A percentile compares a stretch with the other conserved stretches of the same genome.
phyloP scores from a whole-genome alignment of 192 early-diverging fungal species.

The Lunasporangiospora selenospora region DNA sequence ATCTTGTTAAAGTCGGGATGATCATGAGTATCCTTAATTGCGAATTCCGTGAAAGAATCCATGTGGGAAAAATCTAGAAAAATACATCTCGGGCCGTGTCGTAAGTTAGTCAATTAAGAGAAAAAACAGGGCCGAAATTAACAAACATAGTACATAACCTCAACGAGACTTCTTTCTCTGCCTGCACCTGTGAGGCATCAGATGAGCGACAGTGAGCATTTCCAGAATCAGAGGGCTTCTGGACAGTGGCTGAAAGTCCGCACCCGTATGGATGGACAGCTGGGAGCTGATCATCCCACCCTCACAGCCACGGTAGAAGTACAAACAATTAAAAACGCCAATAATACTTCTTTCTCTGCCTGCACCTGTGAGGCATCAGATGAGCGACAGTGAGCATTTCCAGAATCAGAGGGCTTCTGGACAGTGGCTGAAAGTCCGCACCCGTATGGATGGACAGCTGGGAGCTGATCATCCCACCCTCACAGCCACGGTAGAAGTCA shows the following conservation, averaged over 20 bases:
- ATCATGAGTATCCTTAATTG: conserved; percentile 13
- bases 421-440: too few species aligned
- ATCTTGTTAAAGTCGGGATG: conserved; percentile 6
- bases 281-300: conserved; percentile 1
- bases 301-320: conserved; percentile 2
- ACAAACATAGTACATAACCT: background rate
- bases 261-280: conserved; percentile 7
- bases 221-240: conserved; percentile 4
- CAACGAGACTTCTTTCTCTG: conserved; percentile 16
- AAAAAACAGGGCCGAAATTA: background rate
- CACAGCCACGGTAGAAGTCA: too few species aligned
- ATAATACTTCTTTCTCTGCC: too few species aligned
- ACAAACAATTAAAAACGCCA: too few species aligned
- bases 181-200: conserved; percentile 19
- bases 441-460: too few species aligned
- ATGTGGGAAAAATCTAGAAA: background rate
- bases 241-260: conserved; percentile 13
- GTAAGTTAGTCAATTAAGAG: background rate
- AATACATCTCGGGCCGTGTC: background rate
- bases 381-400: too few species aligned
- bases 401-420: too few species aligned
- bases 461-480: too few species aligned
- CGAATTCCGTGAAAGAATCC: conserved; percentile 17
- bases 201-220: conserved; percentile 8
- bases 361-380: too few species aligned